Base-by-base conservation (phyloP, 805 yeast genomes). In the Candida namnaoensis region DNA sequence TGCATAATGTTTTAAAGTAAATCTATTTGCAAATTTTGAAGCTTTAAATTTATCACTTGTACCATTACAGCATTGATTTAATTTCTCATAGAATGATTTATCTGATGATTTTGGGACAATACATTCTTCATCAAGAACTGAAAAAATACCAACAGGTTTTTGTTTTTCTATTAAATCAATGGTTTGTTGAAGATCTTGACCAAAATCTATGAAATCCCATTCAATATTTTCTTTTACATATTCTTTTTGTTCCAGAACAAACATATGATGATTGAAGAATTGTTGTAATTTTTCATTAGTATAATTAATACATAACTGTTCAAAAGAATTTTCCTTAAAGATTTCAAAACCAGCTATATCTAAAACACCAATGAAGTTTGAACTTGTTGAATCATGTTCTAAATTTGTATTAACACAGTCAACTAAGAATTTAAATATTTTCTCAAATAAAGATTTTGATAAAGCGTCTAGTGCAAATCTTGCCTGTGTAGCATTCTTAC, bases 261-360 rank as follows among this genome's bases (percentile, higher is more conserved):
- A 93, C 63, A 93, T 96, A 58, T 93, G 97, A 65, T 90, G 97
- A 56, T 91, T 93, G 68, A 93, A 93, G 61, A 93, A 96, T 61
- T 93, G 99, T 61, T 93, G 99, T 47, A 93, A 72, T 62, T 91
- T 93, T 65, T 93, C 99, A 64, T 91, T 91, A 38, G 98, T 96
- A 61, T 90, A 93, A 59, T 91, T 91, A 63, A 91, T 91, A 64
- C 99, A 91, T 57, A 93, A 81, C 62, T 93, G 99, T 64, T 93
- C 99, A 55, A 93, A 93, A 2, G 97, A 90, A 63, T 93, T 93
- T 51, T 78, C 78, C 50, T 86, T 85, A 61, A 93, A 93, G 57
- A 93, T 96, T 65, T 93, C 99, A 60, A 93, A 93, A 10, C 99
- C 99, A 46, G 95, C 95, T 53, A 93, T 93, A 79, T 93, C 99